Evolutionary conservation across 768 basidiomycete species (phyloP), one percentile per base, ranked within the genome.

Genomic region (Russula compacta): DNA sequence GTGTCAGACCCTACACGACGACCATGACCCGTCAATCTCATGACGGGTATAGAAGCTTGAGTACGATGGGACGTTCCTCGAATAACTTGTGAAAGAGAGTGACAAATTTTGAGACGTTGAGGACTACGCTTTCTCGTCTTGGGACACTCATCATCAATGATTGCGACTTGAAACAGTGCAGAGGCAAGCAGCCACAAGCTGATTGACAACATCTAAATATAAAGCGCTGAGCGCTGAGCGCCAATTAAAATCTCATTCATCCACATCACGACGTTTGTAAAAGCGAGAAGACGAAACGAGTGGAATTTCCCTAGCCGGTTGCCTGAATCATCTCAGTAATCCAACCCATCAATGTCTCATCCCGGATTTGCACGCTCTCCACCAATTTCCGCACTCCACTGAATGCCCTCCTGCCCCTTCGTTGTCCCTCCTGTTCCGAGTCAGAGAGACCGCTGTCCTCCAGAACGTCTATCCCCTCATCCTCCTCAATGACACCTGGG

Each of bases 401-500:
- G 67, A 92, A 95, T 11, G 87, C 89, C 67, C 78, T 83, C 64
- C 84, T 77, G 14, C 91, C 92, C 51, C 79, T 79, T 60, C 81
- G 74, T 68, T 88, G 85, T 9, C 88, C 88, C 69, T 92, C 88
- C 55, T 70, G 74, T 61, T 86, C 87, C 38, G 73, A 75, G 11
- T 69, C 73, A 12, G 66, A 67, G 1, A 51, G 61, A 15, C 56
- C 67, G 52, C 58, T 62, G 29, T 67, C 64, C 56, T 72, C 67
- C 32, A 65, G n/a, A 6, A 60, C 71, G 53, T 83, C 81, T 57
- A 80, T 79, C 17, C 86, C 89, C n/a, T 83, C 87, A n/a, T 81
- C 79, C 21, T 88, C 89, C 63, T 91, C 87, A 40, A 90, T 75
- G 21, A 90, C 56, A 0, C 87, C 92, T 6, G 94, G 94, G 71